phyloP scores from a whole-genome alignment of 352 stramenopile genomes.

The Pythium pectinolyticum region DNA sequence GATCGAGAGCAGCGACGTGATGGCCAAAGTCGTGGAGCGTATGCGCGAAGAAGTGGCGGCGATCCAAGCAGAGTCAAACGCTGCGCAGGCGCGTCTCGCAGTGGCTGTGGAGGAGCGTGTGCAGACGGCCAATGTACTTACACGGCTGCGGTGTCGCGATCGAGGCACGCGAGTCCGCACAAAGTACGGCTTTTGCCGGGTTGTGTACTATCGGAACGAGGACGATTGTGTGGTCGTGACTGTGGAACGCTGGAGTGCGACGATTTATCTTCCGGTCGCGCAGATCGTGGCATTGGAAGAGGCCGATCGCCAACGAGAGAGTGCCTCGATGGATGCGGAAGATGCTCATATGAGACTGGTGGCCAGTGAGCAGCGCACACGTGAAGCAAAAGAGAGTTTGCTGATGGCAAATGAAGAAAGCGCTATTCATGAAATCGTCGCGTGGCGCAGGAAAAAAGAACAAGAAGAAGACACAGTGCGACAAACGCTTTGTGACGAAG shows the following conservation, averaged over 20 bases:
- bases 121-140: slow-evolving; percentile 31
- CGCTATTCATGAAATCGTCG: slow-evolving; percentile 32
- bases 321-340: slow-evolving; percentile 45
- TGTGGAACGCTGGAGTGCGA: slow-evolving; percentile 48
- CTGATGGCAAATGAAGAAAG: slow-evolving; percentile 54
- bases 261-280: slow-evolving; percentile 46
- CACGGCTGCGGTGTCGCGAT: slow-evolving; percentile 43
- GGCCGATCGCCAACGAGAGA: slow-evolving; percentile 47
- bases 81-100: slow-evolving; percentile 23
- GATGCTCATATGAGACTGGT: slow-evolving; percentile 33
- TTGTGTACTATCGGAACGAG: slow-evolving; percentile 51
- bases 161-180: slow-evolving; percentile 43
- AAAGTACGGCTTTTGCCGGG: slow-evolving; percentile 45
- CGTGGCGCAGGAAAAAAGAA: slow-evolving; percentile 46
- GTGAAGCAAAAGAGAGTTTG: slow-evolving; percentile 29
- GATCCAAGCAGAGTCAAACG: slow-evolving; percentile 24
- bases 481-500: slow-evolving; percentile 35
- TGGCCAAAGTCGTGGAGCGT: slow-evolving; percentile 44
- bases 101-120: slow-evolving; percentile 20
- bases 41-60: slow-evolving; percentile 32
- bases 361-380: slow-evolving; percentile 18
- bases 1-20: slow-evolving; percentile 56
- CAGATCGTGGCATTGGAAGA: slow-evolving; percentile 50
- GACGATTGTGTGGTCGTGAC: slow-evolving; percentile 53
- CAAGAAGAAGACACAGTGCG: slow-evolving; percentile 35